These are phyloP conservation scores for Phytopythium kandeliae DNA, from an alignment of 352 stramenopile species.

Conservation along the genomic window DNA sequence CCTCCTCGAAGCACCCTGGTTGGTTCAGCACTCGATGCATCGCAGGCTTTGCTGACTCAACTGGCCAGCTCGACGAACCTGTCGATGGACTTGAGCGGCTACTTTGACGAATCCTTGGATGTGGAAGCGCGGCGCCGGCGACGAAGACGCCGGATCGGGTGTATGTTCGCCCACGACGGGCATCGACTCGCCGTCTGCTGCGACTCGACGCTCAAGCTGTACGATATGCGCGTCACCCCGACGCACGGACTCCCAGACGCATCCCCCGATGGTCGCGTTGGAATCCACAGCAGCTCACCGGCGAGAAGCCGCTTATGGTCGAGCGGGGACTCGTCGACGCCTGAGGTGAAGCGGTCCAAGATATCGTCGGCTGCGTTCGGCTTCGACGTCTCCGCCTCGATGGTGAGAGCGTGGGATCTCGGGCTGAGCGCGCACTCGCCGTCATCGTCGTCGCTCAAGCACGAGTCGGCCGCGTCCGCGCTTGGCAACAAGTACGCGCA, in stretches of 20 bases:
- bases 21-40: slow-evolving; percentile 57
- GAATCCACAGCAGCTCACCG: neutral
- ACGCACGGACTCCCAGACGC: slow-evolving; percentile 11
- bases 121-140: slow-evolving; percentile 39
- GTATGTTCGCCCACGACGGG: slow-evolving; percentile 58
- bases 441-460: slow-evolving; percentile 3
- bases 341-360: slow-evolving; percentile 28
- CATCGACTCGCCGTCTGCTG: slow-evolving; percentile 62
- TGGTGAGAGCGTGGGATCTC: slow-evolving; percentile 65
- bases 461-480: neutral
- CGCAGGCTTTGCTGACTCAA: slow-evolving; percentile 62
- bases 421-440: slow-evolving; percentile 3
- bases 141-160: slow-evolving; percentile 50
- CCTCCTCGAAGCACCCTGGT: slow-evolving; percentile 30
- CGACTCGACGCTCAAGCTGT: slow-evolving; percentile 58
- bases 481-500: neutral
- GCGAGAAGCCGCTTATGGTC: neutral
- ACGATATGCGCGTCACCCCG: slow-evolving; percentile 40
- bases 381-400: slow-evolving; percentile 53
- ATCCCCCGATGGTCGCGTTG: neutral
- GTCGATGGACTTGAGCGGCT: slow-evolving; percentile 46
- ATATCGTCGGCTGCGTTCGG: slow-evolving; percentile 52
- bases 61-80: slow-evolving; percentile 50
- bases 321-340: neutral
- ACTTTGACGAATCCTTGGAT: slow-evolving; percentile 55